Evolutionary conservation across 177 flowering plant species (phyloP).

Genomic region (Vitis hybrid): DNA sequence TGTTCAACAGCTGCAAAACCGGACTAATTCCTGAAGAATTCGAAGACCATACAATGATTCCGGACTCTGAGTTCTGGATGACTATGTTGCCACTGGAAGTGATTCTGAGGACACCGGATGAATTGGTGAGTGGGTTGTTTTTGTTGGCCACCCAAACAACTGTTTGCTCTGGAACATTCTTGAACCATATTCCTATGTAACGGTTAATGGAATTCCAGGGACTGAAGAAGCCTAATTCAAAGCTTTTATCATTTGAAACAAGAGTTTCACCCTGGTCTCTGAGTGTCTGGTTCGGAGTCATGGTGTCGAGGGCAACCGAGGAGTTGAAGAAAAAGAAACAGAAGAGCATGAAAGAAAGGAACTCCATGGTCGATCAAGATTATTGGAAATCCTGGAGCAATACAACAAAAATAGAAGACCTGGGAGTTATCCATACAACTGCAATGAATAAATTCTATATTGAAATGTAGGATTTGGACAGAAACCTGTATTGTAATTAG

Average conservation of each 20-base stretch:
- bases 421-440: no score
- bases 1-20: not conserved
- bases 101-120: slow-evolving; percentile 11
- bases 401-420: no score
- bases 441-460: no score
- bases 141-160: slow-evolving; percentile 23
- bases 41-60: slow-evolving; percentile 1
- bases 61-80: not conserved
- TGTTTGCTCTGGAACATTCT: not conserved
- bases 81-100: not conserved
- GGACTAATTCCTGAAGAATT: not conserved
- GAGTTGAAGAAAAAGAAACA: not conserved
- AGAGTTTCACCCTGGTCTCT: not conserved
- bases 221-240: slow-evolving; percentile 23
- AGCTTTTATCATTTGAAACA: slow-evolving; percentile 7
- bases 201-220: slow-evolving; percentile 8
- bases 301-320: slow-evolving; percentile 1
- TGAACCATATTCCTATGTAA: slow-evolving; percentile 23
- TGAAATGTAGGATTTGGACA: no score
- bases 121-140: slow-evolving; percentile 9
- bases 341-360: not conserved
- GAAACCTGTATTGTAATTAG: no score
- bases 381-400: no score
- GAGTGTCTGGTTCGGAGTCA: not conserved
- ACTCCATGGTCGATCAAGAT: not conserved